phyloP scores from a whole-genome alignment of 495 filamentous ascomycete species.

The Xylaria venustula region DNA sequence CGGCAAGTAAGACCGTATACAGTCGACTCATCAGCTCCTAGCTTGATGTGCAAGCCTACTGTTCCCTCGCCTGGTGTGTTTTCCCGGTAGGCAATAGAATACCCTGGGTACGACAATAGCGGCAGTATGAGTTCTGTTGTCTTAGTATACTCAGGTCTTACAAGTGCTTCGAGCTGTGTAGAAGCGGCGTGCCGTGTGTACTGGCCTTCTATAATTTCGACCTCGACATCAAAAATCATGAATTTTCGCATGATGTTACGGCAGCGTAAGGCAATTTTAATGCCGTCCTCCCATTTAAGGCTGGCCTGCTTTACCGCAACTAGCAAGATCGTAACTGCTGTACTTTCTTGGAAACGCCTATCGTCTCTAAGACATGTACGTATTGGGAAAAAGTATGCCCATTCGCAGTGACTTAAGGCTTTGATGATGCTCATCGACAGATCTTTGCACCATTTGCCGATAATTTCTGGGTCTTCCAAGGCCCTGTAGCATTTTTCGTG shows the following conservation, averaged over 20 bases:
- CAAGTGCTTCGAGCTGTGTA: slow-evolving; percentile 4
- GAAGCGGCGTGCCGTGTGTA: slow-evolving; percentile 4
- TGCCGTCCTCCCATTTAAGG: slow-evolving; percentile 3
- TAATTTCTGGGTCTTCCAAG: not conserved
- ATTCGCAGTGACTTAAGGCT: not conserved
- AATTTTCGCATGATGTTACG: not conserved
- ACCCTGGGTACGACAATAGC: not conserved
- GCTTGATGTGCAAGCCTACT: slow-evolving; percentile 2
- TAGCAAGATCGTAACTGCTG: not conserved
- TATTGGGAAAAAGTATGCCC: slow-evolving; percentile 11
- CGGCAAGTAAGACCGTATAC: slow-evolving; percentile 11
- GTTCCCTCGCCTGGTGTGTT: not conserved
- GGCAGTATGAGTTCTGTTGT: not conserved
- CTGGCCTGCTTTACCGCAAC: slow-evolving; percentile 4
- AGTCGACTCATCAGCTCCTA: not conserved
- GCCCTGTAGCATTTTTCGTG: not conserved
- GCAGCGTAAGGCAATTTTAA: slow-evolving; percentile 4
- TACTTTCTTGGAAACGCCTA: not conserved
- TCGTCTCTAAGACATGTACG: slow-evolving; percentile 5
- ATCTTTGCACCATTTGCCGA: slow-evolving; percentile 2
- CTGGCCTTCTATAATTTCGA: slow-evolving; percentile 1
- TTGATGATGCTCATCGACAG: not conserved
- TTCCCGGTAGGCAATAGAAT: not conserved
- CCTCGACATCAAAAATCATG: slow-evolving; percentile 6
- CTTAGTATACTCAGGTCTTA: not conserved